Base-by-base conservation (phyloP, 192 early-diverging fungal species). In the Podila epicladia region DNA sequence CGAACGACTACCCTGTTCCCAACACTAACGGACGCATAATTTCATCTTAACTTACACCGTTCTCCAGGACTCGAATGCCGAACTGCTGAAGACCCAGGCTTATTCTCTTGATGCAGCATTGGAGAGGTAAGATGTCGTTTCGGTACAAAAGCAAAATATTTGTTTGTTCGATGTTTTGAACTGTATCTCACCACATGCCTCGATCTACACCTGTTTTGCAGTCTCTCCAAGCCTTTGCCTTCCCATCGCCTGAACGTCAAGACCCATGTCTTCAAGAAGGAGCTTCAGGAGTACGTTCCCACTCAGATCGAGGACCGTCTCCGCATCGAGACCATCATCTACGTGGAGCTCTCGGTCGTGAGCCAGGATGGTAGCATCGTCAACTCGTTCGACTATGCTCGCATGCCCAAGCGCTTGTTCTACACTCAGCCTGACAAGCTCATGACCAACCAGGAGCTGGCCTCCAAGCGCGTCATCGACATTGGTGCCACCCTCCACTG, bases 271-370 rank as follows among this genome's bases (percentile, higher is more conserved):
- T 80, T 80, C 62, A 80, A 80, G 48, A 80, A 80, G 66, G 77
- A 80, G 62, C 67, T 80, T 4, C 77, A 80, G 58, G 77, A 80
- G 58, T 80, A 80, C 57, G 45, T 80, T 24, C 77, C 77, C 19
- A 80, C 77, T 11, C 77, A 80, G 71, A 80, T 80, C 53, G 77
- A 80, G n/a, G 77, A 80, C 37, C 77, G 77, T 69, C 77, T 80
- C 29, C 77, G 77, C 65, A 80, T 80, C 58, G 77, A 80, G 62
- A 80, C 77, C 62, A 80, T 80, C 55, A 73, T 80, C 58, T 80
- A 80, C 53, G 77, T 80, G 1, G 77, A 80, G n/a, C 77, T 80
- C 71, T 80, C 77, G 55, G 73, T 80, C 24, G 65, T 80, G 5
- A 71, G 73, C 58, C 65, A 80, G 38, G 58, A 63, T 49, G 61